A percentile compares a stretch with the other conserved stretches of the same genome.
phyloP scores from a whole-genome alignment of 352 stramenopile genomes.

The Pythium plurisporium region DNA sequence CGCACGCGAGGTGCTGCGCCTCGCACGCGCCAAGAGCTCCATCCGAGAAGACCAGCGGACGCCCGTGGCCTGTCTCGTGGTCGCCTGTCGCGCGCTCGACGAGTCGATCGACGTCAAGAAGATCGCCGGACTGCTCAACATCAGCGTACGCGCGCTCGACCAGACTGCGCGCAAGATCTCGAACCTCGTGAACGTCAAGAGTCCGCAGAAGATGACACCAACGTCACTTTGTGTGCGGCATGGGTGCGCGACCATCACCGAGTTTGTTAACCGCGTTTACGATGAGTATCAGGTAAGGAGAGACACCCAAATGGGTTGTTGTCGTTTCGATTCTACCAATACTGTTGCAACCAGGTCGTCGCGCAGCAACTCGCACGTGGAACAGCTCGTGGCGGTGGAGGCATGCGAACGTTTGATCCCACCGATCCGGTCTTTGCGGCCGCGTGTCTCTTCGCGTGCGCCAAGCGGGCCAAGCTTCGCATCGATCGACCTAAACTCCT shows the following conservation, averaged over 20 bases:
- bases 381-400: conserved; percentile 6
- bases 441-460: conserved; percentile 62
- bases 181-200: conserved; percentile 39
- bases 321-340: too few species aligned
- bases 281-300: conserved; percentile 39
- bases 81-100: conserved; percentile 46
- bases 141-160: conserved; percentile 39
- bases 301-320: too few species aligned
- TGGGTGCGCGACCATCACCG: conserved; percentile 57
- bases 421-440: conserved; percentile 54
- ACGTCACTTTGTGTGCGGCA: conserved; percentile 68
- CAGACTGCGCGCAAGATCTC: conserved; percentile 48
- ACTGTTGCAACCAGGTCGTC: conserved; percentile 14
- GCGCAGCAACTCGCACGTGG: conserved; percentile 24
- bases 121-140: conserved; percentile 36
- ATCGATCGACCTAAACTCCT: conserved; percentile 58
- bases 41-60: conserved; percentile 29
- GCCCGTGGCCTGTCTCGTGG: conserved; percentile 60
- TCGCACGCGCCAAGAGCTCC: conserved; percentile 39
- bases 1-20: conserved; percentile 48
- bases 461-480: conserved; percentile 64
- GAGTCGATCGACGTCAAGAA: conserved; percentile 43
- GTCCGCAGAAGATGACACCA: conserved; percentile 43
- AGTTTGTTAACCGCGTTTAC: conserved; percentile 55
- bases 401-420: conserved; percentile 23